Percentiles rank a stretch among this genome's conserved stretches.
Evolutionary conservation across 2,329 filamentous ascomycete genomes (phyloP).

Genomic region (Capronia americana): DNA sequence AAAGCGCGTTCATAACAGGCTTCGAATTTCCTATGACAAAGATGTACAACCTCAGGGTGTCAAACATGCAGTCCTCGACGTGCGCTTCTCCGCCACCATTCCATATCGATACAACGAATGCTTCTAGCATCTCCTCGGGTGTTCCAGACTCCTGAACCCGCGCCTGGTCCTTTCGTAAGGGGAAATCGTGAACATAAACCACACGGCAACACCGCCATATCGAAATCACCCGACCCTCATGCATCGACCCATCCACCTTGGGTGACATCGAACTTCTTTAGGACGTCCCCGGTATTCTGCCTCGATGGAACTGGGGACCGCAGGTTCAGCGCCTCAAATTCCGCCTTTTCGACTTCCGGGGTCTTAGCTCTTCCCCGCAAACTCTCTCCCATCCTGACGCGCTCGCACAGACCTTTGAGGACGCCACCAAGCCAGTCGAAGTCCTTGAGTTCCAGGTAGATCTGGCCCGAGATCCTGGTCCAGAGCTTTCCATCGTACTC

Average conservation of each 20-base stretch:
- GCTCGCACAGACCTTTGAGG: constrained; percentile 63
- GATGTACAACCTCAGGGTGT: constrained; percentile 26
- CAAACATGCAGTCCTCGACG: constrained; percentile 3
- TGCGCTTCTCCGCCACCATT: constrained; percentile 21
- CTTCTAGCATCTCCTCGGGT: constrained; percentile 16
- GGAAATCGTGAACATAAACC: neutral
- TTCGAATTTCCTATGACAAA: constrained; percentile 29
- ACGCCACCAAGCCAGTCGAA: constrained; percentile 72
- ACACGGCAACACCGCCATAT: neutral
- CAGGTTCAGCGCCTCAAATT: constrained; percentile 27
- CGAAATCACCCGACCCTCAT: constrained; percentile 6
- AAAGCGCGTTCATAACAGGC: neutral
- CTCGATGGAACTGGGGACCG: constrained; percentile 24
- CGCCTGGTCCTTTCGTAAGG: neutral
- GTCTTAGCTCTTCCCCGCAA: constrained; percentile 28
- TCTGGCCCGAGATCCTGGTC: constrained; percentile 77
- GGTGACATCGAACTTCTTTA: constrained; percentile 32
- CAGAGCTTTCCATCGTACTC: constrained; percentile 69
- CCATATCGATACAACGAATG: constrained; percentile 8
- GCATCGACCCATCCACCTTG: constrained; percentile 34
- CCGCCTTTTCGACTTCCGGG: constrained; percentile 17
- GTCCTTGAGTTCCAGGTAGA: constrained; percentile 81
- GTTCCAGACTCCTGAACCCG: constrained; percentile 6
- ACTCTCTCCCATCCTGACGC: constrained; percentile 47
- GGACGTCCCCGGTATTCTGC: constrained; percentile 27